These are phyloP conservation scores for Artomyces pyxidatus DNA, from an alignment of 768 basidiomycete genomes.

Conservation along the genomic window DNA sequence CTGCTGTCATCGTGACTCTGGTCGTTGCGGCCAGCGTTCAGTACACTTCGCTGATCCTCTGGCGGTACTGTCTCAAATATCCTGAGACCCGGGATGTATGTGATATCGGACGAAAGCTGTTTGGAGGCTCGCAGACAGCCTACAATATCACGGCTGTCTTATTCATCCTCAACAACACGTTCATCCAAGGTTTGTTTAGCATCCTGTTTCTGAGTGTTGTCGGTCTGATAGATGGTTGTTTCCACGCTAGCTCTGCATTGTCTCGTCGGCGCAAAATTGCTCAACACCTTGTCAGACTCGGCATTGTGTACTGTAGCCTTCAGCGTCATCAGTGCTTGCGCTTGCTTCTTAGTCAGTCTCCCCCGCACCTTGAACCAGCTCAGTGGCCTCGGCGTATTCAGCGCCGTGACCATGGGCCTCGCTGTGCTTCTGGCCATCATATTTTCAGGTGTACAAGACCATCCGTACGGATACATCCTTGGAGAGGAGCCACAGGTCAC, in stretches of 20 bases:
- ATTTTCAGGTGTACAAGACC: constrained; percentile 32
- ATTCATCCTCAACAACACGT: constrained; percentile 48
- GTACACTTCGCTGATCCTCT: constrained; percentile 41
- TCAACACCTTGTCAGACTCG: constrained; percentile 38
- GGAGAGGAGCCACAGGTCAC: constrained; percentile 32
- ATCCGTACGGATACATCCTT: constrained; percentile 33
- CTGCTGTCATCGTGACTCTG: constrained; percentile 34
- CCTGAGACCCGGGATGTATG: constrained; percentile 43
- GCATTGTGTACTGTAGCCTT: constrained; percentile 34
- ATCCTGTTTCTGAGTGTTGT: not conserved
- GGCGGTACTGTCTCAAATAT: constrained; percentile 41
- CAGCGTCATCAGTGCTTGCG: constrained; percentile 26
- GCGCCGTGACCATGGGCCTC: constrained; percentile 38
- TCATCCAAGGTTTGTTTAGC: constrained; percentile 35
- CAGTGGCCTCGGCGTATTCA: constrained; percentile 32
- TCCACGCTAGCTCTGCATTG: constrained; percentile 30
- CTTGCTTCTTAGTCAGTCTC: constrained; percentile 35
- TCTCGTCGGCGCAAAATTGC: constrained; percentile 36
- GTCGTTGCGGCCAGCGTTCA: constrained; percentile 30
- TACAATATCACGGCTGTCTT: constrained; percentile 44
- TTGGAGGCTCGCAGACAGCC: constrained; percentile 37
- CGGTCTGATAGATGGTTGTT: not conserved
- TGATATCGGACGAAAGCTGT: constrained; percentile 41
- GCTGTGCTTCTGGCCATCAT: constrained; percentile 36
- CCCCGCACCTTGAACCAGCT: constrained; percentile 38